A percentile compares a stretch with the other conserved stretches of the same genome.
These are phyloP conservation scores for Trichoderma erinaceum DNA, from an alignment of 495 filamentous ascomycete genomes.

Conservation along the genomic window DNA sequence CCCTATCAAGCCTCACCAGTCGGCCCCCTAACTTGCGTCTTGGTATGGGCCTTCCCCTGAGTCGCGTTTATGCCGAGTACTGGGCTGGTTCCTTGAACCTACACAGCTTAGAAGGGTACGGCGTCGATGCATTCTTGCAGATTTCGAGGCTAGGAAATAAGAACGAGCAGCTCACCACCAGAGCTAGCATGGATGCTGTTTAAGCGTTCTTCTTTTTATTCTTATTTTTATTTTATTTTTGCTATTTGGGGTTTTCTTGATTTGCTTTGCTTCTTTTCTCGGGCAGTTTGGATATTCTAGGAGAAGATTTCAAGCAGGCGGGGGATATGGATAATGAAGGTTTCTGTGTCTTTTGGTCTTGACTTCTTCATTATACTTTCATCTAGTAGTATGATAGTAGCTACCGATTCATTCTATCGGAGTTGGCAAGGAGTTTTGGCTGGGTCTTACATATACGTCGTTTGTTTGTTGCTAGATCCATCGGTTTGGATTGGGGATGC, in stretches of 20 bases:
- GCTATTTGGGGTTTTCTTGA: too few species aligned
- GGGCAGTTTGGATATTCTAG: too few species aligned
- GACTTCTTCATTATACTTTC: too few species aligned
- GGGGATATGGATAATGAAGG: too few species aligned
- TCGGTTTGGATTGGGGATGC: too few species aligned
- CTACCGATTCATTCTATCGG: neutral
- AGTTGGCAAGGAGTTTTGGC: neutral
- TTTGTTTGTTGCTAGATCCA: too few species aligned
- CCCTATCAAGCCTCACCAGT: slow-evolving; percentile 68
- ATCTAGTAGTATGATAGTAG: neutral
- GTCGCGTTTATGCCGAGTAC: slow-evolving; percentile 94
- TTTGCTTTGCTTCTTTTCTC: too few species aligned
- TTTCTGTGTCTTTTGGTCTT: too few species aligned
- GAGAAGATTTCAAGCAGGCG: too few species aligned
- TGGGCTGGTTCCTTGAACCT: slow-evolving; percentile 93
- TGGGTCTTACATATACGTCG: neutral
- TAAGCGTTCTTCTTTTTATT: slow-evolving; percentile 31
- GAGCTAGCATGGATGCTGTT: slow-evolving; percentile 84
- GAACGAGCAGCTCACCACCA: slow-evolving; percentile 88
- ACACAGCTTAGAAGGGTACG: slow-evolving; percentile 92
- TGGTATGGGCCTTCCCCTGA: slow-evolving; percentile 91
- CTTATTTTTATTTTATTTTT: neutral
- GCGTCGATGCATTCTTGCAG: slow-evolving; percentile 95
- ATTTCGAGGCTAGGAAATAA: slow-evolving; percentile 98
- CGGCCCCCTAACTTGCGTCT: slow-evolving; percentile 82